Evolutionary conservation across 2,329 filamentous ascomycete genomes (phyloP).

Genomic region (Phaeosphaeria sp.): DNA sequence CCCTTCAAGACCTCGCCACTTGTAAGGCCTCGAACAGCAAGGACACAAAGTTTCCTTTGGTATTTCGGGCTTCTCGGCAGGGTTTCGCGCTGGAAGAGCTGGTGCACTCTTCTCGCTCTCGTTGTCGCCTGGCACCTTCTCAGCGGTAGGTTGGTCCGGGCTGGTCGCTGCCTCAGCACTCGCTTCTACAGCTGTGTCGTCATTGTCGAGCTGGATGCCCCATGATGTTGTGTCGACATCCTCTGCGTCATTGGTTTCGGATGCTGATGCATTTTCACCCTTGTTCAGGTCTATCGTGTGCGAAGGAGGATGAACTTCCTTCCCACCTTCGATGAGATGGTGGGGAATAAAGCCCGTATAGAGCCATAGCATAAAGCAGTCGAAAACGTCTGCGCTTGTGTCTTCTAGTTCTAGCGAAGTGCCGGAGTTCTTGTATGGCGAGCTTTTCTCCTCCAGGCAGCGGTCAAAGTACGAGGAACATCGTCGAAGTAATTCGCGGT

Average conservation of each 20-base stretch:
- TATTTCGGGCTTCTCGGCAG: slow-evolving; percentile 41
- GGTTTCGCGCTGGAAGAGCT: slow-evolving; percentile 34
- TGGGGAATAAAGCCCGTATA: slow-evolving; percentile 46
- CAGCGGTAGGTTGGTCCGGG: slow-evolving; percentile 25
- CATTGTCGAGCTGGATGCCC: slow-evolving; percentile 42
- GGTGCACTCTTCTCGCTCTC: slow-evolving; percentile 33
- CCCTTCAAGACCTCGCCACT: slow-evolving; percentile 46
- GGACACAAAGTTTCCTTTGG: slow-evolving; percentile 45
- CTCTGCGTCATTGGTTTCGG: slow-evolving; percentile 28
- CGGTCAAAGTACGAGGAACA: slow-evolving; percentile 44
- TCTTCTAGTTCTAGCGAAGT: slow-evolving; percentile 40
- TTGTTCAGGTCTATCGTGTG: slow-evolving; percentile 32
- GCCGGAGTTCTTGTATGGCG: slow-evolving; percentile 40
- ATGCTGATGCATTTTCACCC: slow-evolving; percentile 15
- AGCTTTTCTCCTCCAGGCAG: slow-evolving; percentile 37
- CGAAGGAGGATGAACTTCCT: slow-evolving; percentile 38
- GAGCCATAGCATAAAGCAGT: slow-evolving; percentile 48
- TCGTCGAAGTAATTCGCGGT: slow-evolving; percentile 40
- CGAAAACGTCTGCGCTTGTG: slow-evolving; percentile 45
- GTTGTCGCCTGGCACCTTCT: slow-evolving; percentile 39
- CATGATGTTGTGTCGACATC: slow-evolving; percentile 44
- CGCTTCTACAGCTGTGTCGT: slow-evolving; percentile 29
- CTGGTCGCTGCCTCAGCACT: slow-evolving; percentile 16
- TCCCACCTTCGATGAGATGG: slow-evolving; percentile 45
- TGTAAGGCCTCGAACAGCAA: slow-evolving; percentile 45